A percentile compares a stretch with the other conserved stretches of the same genome.
Evolutionary conservation across 2,329 filamentous ascomycete species (phyloP).

Genomic region (Colletotrichum orbiculare): DNA sequence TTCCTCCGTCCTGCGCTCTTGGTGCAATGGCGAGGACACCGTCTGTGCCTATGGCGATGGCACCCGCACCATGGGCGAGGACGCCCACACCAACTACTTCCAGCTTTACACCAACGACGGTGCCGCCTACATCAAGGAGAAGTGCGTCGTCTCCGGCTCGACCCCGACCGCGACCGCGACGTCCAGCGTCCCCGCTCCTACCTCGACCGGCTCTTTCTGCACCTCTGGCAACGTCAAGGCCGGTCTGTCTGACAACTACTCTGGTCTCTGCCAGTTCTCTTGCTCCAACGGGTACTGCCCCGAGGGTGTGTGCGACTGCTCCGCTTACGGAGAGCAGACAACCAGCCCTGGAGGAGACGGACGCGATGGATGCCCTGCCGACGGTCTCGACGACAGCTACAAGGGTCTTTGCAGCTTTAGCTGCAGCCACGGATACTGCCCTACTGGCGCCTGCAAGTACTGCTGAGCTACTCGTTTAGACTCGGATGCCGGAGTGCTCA

Average conservation of each 20-base stretch:
- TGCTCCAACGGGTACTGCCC: conserved; percentile 48
- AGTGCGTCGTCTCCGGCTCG: conserved; percentile 21
- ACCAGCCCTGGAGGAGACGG: conserved; percentile 40
- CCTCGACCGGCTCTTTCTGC: conserved; percentile 38
- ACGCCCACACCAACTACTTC: conserved; percentile 49
- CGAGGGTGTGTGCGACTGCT: conserved; percentile 48
- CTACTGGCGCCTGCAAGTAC: conserved; percentile 44
- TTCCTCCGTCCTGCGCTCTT: conserved; percentile 41
- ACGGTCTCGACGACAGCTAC: conserved; percentile 49
- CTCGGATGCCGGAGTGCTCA: too few relatives aligned
- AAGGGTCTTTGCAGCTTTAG: conserved; percentile 58
- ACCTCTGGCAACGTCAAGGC: conserved; percentile 43
- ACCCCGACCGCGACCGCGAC: conserved; percentile 19
- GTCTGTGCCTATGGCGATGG: conserved; percentile 50
- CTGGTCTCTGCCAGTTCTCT: conserved; percentile 49
- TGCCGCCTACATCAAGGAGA: conserved; percentile 35
- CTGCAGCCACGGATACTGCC: conserved; percentile 59
- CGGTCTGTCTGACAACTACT: conserved; percentile 44
- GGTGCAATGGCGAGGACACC: conserved; percentile 50
- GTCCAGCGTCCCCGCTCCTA: conserved; percentile 19
- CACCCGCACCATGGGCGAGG: conserved; percentile 37
- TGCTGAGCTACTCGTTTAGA: conserved; percentile 21
- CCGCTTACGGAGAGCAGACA: conserved; percentile 43
- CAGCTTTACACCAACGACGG: conserved; percentile 32
- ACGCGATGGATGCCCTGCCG: conserved; percentile 46